A percentile compares a stretch with the other conserved stretches of the same genome.
phyloP scores from a whole-genome alignment of 2,329 filamentous ascomycete genomes.

The Verticillium klebahnii region DNA sequence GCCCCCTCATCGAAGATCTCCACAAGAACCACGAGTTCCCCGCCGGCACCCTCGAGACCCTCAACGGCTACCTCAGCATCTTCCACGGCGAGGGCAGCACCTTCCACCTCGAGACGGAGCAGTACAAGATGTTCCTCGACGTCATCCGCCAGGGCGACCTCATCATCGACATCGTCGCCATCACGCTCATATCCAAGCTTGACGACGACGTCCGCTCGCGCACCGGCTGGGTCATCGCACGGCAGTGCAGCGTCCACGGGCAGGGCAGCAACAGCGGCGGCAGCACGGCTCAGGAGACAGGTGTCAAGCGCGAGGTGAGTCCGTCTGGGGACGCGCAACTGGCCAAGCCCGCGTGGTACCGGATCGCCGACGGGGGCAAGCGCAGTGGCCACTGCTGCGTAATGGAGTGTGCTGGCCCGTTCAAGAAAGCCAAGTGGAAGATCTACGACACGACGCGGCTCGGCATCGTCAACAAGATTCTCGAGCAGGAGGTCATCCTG shows the following conservation, averaged over 20 bases:
- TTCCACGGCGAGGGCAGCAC: constrained; percentile 4
- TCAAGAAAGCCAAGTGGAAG: constrained; percentile 1
- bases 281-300: too few relatives aligned
- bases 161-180: constrained; percentile 4
- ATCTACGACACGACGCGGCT: background rate
- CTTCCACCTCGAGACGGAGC: background rate
- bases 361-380: constrained; percentile 1
- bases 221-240: constrained; percentile 2
- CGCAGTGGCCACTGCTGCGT: constrained; percentile 5
- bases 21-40: constrained; percentile 1
- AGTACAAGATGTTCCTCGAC: constrained; percentile 4
- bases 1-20: background rate
- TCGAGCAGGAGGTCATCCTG: constrained; percentile 3
- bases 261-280: background rate
- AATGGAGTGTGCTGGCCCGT: constrained; percentile 1
- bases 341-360: background rate
- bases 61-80: background rate
- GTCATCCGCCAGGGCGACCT: background rate
- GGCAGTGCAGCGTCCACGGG: background rate
- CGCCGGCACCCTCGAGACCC: background rate
- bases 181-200: constrained; percentile 1
- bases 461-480: constrained; percentile 3
- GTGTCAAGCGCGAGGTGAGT: background rate
- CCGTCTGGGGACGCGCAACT: background rate
- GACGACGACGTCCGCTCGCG: background rate